Evolutionary conservation across 2,329 filamentous ascomycete genomes (phyloP).

Genomic region (Sporothrix globosa): DNA sequence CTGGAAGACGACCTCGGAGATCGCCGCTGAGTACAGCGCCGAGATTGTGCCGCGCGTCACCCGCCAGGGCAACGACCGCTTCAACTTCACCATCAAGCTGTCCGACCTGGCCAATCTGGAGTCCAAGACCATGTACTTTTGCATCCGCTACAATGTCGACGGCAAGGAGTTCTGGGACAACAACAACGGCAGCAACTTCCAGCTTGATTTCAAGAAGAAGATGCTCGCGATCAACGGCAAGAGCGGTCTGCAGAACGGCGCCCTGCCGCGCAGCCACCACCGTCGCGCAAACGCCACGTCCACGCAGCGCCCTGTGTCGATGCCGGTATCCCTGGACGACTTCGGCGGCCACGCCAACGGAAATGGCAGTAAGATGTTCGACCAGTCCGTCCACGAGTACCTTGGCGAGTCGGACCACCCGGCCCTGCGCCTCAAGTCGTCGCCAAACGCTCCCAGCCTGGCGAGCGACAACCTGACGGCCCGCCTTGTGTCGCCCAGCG

Average conservation of each 20-base stretch:
- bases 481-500: conserved; percentile 58
- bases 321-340: conserved; percentile 67
- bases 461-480: conserved; percentile 64
- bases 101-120: conserved; percentile 90
- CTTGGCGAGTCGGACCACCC: conserved; percentile 62
- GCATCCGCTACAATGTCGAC: conserved; percentile 82
- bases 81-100: conserved; percentile 92
- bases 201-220: conserved; percentile 89
- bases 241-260: conserved; percentile 47
- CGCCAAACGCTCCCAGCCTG: conserved; percentile 65
- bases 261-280: conserved; percentile 69
- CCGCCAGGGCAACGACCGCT: conserved; percentile 74
- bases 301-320: conserved; percentile 57
- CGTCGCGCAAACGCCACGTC: conserved; percentile 51
- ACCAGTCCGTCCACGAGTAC: conserved; percentile 63
- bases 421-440: conserved; percentile 70
- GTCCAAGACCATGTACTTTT: conserved; percentile 89
- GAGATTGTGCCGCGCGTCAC: conserved; percentile 70
- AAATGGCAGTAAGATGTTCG: conserved; percentile 48
- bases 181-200: conserved; percentile 84
- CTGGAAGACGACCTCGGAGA: conserved; percentile 98
- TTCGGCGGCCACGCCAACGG: conserved; percentile 66
- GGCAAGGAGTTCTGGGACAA: conserved; percentile 95
- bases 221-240: conserved; percentile 64
- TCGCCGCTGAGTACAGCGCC: conserved; percentile 82